phyloP scores from a whole-genome alignment of 2,329 filamentous ascomycete genomes.

The Phialemoniopsis sp. region DNA sequence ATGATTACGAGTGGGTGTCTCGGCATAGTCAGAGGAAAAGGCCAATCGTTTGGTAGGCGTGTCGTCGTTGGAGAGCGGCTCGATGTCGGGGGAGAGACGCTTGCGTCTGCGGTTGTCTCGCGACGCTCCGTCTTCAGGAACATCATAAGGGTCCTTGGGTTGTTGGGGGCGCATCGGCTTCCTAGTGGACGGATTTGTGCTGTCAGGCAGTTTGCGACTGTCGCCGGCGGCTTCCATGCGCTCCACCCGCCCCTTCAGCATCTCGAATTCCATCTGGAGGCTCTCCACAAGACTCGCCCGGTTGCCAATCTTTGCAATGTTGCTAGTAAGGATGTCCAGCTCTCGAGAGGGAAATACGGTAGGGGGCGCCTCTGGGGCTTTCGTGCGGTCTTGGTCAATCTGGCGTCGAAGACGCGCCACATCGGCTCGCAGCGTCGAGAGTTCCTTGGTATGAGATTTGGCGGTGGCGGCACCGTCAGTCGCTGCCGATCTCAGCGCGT shows the following conservation, averaged over 20 bases:
- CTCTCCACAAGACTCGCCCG: slow-evolving; percentile 32
- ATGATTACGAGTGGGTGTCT: slow-evolving; percentile 1
- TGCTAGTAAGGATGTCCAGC: slow-evolving; percentile 33
- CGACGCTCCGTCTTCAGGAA: not conserved
- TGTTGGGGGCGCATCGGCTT: not conserved
- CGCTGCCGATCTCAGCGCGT: slow-evolving; percentile 14
- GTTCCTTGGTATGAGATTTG: slow-evolving; percentile 22
- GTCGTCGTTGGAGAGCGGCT: slow-evolving; percentile 2
- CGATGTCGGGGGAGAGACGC: slow-evolving; percentile 3
- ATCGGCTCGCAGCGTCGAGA: slow-evolving; percentile 24
- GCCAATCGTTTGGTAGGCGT: slow-evolving; percentile 17
- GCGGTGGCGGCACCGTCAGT: slow-evolving; percentile 10
- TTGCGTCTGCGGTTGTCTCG: slow-evolving; percentile 3
- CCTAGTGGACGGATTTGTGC: not conserved
- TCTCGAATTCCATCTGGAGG: slow-evolving; percentile 35
- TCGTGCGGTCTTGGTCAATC: slow-evolving; percentile 19
- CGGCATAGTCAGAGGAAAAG: slow-evolving; percentile 15
- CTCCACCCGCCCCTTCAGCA: slow-evolving; percentile 30
- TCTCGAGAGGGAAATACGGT: slow-evolving; percentile 21
- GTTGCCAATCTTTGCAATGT: slow-evolving; percentile 30
- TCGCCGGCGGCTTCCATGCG: slow-evolving; percentile 21
- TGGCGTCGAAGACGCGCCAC: slow-evolving; percentile 22
- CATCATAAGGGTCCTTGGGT: not conserved
- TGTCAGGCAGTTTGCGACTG: not conserved
- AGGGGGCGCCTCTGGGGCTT: slow-evolving; percentile 4